Evolutionary conservation across 2,329 filamentous ascomycete genomes (phyloP).

Genomic region (Davidsoniella neocaledoniae): DNA sequence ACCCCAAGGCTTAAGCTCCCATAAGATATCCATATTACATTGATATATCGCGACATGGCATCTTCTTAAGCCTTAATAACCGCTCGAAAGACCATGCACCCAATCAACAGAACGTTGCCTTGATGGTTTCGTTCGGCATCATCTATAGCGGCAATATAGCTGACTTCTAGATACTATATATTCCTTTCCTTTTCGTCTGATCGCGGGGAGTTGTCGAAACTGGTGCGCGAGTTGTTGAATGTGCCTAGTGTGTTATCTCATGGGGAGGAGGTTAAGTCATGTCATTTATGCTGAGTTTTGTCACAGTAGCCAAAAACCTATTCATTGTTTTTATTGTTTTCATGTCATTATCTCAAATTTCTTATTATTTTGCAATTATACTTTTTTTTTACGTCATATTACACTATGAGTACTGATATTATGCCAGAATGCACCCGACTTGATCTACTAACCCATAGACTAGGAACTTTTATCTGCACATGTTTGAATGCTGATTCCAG

Average conservation of each 20-base stretch:
- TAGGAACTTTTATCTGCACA: conserved; percentile 18
- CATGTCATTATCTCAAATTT: not conserved
- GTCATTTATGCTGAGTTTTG: no score
- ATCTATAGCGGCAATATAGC: not conserved
- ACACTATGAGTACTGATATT: not conserved
- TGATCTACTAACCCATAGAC: not conserved
- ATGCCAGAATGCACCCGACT: not conserved
- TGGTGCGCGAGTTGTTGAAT: no score
- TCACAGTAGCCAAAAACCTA: no score
- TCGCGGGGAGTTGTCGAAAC: no score
- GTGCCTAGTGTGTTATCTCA: no score
- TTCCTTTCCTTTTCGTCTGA: no score
- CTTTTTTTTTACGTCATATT: not conserved
- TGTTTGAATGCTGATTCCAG: conserved; percentile 31
- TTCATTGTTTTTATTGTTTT: not conserved
- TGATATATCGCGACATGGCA: no score
- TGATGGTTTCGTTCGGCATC: not conserved
- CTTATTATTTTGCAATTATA: not conserved
- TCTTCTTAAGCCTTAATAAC: no score
- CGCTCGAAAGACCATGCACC: not conserved
- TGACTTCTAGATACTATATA: no score
- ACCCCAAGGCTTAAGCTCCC: conserved; percentile 1
- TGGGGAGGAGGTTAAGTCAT: no score
- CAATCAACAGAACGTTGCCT: not conserved
- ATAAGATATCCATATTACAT: not conserved